These are phyloP conservation scores for Pythium sp. DNA, from an alignment of 352 stramenopile genomes.

Conservation along the genomic window DNA sequence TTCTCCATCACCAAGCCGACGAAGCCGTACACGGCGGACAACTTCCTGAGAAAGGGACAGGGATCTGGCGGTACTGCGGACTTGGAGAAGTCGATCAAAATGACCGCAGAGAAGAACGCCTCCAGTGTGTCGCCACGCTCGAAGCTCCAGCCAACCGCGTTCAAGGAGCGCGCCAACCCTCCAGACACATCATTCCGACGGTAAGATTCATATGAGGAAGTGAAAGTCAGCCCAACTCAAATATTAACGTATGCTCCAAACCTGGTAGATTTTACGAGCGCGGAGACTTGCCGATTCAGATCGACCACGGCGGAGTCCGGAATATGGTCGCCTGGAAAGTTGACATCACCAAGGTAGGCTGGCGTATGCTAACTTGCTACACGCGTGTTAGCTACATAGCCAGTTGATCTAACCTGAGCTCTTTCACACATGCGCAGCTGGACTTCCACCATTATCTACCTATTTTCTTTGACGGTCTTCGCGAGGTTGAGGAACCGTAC, in stretches of 20 bases:
- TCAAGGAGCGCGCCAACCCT: constrained; percentile 92
- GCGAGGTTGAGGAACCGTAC: constrained; percentile 96
- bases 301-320: constrained; percentile 94
- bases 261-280: constrained; percentile 85
- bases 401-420: not conserved
- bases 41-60: constrained; percentile 90
- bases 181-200: constrained; percentile 84
- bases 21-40: constrained; percentile 76
- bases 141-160: constrained; percentile 75
- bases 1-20: constrained; percentile 92
- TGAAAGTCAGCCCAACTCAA: not conserved
- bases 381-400: not conserved
- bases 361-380: not conserved
- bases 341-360: constrained; percentile 85
- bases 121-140: constrained; percentile 36
- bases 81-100: constrained; percentile 51
- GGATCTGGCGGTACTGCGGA: constrained; percentile 84
- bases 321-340: constrained; percentile 98
- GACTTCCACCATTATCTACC: constrained; percentile 99
- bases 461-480: constrained; percentile 98
- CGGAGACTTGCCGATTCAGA: constrained; percentile 95
- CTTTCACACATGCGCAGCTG: constrained; percentile 47
- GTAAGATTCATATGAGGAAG: constrained; percentile 10
- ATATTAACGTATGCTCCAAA: not conserved
- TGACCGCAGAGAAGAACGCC: constrained; percentile 35